Base-by-base conservation (phyloP, 768 basidiomycete genomes). In the Rhizopogon vinicolor region DNA sequence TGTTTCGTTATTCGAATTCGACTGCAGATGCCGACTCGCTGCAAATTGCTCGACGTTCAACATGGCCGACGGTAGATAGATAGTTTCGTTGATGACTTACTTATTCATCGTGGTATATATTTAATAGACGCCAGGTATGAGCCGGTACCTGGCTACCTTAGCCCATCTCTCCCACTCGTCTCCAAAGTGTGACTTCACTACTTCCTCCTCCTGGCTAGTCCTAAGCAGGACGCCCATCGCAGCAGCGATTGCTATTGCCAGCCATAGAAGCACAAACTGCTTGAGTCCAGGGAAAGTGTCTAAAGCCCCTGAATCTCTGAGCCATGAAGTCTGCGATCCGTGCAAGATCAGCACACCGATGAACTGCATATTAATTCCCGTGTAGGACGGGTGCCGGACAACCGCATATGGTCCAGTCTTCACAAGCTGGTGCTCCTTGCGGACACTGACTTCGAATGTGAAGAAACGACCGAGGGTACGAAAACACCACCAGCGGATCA, bases 401-500 rank as follows among this genome's bases (percentile, higher is more conserved):
- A 64, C 35, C 3, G 58, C 53, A 51, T 65, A 65, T 10, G 63
- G 61, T 12, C 63, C 61, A 3, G 41, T 39, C 9, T 53, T 62
- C 40, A 65, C 41, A 37, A 65, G 59, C 22, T 28, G 52, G 49
- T 65, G 63, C 1, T 45, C 51, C 54, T n/a, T 42, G 14, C 51
- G 60, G 3, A 65, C 43, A 16, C 61, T 51, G 12, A 62, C 37
- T 22, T 73, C 69, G 56, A 75, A 76, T 7, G 74, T 77, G 65
- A 74, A 75, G 44, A 72, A 58, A 4, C 63, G 37, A 16, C 70
- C 69, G 41, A 77, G 65, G 19, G 65, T 56, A 31, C 64, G 67
- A 60, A 68, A 76, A 60, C 72, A 75, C 44, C 55, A 52, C 28
- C 63, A 41, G 12, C 75, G 70, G 25, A 77, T 51, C 22, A 60